Base-by-base conservation (phyloP, 1,139 yeast genomes). In the Yamadazyma jaroonii region DNA sequence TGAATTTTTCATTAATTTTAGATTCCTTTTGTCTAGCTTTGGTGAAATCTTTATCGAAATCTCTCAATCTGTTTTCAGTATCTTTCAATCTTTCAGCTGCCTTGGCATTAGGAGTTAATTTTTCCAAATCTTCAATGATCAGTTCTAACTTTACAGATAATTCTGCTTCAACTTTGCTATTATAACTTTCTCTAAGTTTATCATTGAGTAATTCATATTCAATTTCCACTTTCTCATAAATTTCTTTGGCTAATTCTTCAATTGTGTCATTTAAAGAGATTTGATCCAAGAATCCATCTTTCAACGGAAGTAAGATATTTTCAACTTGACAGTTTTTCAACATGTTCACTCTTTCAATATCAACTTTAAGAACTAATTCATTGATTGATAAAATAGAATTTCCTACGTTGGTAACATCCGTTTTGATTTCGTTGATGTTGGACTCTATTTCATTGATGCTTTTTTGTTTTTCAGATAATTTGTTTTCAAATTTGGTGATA, bases 241-340 rank as follows among this genome's bases (percentile, higher is more conserved):
- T 64, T 5, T 64, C 59, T 17, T 61, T 59, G 20, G 68, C 54
- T 5, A 76, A 56, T 5, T 64, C 62, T 28, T 70, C 76, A 8
- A 64, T 56, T 2, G 60, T 57, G n/a, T 64, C 71, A 23, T 61
- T 59, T 57, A 62, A 35, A 72, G 87, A 45, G 72, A 71, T 48
- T 52, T 74, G 46, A 61, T 81, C 60, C 71, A 67, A 38, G 64
- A 72, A 53, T 0, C 94, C 92, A 26, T 76, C 75, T 7, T 57
- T 49, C 29, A 88, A 61, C 1, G 96, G 96, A 11, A 90, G 52
- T 9, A 69, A 67, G 11, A 84, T 69, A 45, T 78, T 84, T 39
- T 85, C 87, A 44, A 90, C 74, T 51, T 85, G 86, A 59, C 96
- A 86, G 45, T 79, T 79, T 47, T 84, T 79, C 45, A 89, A 66